Conservation (phyloP, 2,329 filamentous ascomycete species). For the Microthyrium microscopicum region DNA sequence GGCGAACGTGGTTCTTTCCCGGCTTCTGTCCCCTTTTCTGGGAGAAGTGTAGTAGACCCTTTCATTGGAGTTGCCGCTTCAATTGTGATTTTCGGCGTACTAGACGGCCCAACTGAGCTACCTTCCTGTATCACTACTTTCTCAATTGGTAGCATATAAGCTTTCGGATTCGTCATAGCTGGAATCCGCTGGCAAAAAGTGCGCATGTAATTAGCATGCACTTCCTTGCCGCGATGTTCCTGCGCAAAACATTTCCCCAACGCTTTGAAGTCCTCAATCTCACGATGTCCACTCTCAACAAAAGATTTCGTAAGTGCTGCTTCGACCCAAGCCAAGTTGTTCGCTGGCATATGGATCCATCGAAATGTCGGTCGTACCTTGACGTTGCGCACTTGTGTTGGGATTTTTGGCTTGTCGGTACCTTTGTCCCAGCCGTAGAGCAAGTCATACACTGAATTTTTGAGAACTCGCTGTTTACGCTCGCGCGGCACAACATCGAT, state of each 20-base stretch:
- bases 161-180: constrained; percentile 10
- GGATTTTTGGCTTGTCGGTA: constrained; percentile 20
- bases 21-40: too few species aligned
- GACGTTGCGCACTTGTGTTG: constrained; percentile 22
- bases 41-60: not conserved
- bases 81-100: too few species aligned
- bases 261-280: constrained; percentile 44
- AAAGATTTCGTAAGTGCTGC: constrained; percentile 47
- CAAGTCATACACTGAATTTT: constrained; percentile 13
- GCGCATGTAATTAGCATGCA: constrained; percentile 47
- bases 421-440: constrained; percentile 18
- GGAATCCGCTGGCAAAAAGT: constrained; percentile 33
- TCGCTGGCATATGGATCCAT: constrained; percentile 30
- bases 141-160: constrained; percentile 12
- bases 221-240: constrained; percentile 40
- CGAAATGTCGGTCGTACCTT: constrained; percentile 23
- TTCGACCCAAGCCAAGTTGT: constrained; percentile 45
- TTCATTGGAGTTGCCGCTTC: not conserved
- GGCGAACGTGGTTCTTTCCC: not conserved
- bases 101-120: too few species aligned
- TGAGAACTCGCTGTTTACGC: constrained; percentile 16
- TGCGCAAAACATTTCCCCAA: constrained; percentile 45
- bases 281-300: constrained; percentile 42
- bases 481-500: constrained; percentile 16
- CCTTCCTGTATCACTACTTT: too few species aligned